Evolutionary conservation across 73 alveolate genomes (phyloP).

Genomic region (Paramecium pentaurelia): DNA sequence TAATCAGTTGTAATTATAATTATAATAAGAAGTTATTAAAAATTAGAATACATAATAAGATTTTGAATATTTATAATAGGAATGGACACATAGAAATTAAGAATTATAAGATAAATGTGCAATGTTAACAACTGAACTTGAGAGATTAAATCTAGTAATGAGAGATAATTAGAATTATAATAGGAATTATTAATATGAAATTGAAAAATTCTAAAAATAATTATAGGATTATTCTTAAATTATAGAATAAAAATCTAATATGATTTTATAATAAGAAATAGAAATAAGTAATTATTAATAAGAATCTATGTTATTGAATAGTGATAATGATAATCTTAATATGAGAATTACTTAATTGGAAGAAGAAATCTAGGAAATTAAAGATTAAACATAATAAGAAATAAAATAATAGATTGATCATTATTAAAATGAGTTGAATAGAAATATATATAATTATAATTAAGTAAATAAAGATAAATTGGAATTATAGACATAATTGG

Average conservation of each 20-base stretch:
- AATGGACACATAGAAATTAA: not conserved
- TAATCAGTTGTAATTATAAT: not conserved
- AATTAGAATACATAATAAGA: not conserved
- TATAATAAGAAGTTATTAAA: not conserved
- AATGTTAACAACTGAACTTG: conserved; percentile 34
- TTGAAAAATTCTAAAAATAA: not conserved
- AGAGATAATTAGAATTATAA: not conserved
- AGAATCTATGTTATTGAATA: not conserved
- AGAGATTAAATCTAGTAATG: conserved; percentile 15
- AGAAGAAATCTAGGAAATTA: not conserved
- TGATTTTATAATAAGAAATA: not conserved
- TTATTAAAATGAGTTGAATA: not conserved
- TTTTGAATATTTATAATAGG: not conserved
- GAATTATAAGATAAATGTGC: not conserved
- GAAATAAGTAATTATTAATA: not conserved
- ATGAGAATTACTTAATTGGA: not conserved
- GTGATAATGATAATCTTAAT: not conserved
- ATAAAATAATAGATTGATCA: not conserved
- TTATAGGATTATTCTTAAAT: not conserved
- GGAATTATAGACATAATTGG: not conserved
- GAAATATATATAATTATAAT: not conserved
- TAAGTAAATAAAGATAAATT: not conserved
- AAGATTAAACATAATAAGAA: not conserved
- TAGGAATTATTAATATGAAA: not conserved
- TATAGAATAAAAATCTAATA: not conserved